Conservation (phyloP, 2,329 filamentous ascomycete species). For the Fusarium duplospermum region DNA sequence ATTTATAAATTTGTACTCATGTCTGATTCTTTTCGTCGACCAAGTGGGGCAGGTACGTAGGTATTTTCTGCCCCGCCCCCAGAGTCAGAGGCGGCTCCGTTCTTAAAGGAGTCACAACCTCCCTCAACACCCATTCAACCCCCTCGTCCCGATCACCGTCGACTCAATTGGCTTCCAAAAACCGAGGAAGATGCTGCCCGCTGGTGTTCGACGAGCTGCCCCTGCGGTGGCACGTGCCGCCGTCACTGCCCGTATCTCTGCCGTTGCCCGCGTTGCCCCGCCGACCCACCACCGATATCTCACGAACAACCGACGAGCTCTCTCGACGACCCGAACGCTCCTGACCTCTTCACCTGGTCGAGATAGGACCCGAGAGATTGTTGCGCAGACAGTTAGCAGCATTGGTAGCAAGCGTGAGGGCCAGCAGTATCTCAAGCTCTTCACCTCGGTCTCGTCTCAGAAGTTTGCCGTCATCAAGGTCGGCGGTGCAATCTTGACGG, state of each 20-base stretch:
- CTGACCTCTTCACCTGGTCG: slow-evolving; percentile 35
- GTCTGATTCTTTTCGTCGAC: too few relatives aligned
- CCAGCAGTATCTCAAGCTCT: slow-evolving; percentile 97
- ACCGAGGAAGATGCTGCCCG: slow-evolving; percentile 55
- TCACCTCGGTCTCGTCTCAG: slow-evolving; percentile 95
- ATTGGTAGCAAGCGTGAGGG: slow-evolving; percentile 97
- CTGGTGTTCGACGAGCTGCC: slow-evolving; percentile 55
- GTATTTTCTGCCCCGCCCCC: slow-evolving; percentile 33
- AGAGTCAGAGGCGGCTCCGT: slow-evolving; percentile 12
- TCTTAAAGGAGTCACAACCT: slow-evolving; percentile 19
- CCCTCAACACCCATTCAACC: slow-evolving; percentile 3
- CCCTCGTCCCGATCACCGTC: slow-evolving; percentile 15
- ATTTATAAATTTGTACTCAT: too few relatives aligned
- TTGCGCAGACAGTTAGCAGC: slow-evolving; percentile 79
- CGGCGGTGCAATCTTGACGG: slow-evolving; percentile 93
- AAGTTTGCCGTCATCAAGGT: slow-evolving; percentile 99
- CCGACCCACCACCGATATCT: slow-evolving; percentile 41
- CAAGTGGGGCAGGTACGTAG: not conserved
- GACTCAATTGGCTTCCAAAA: slow-evolving; percentile 40
- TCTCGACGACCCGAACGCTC: slow-evolving; percentile 40
- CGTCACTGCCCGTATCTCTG: slow-evolving; percentile 11
- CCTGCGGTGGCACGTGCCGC: slow-evolving; percentile 41
- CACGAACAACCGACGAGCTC: slow-evolving; percentile 42
- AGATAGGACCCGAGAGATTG: slow-evolving; percentile 51
- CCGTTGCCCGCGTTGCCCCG: slow-evolving; percentile 30